Evolutionary conservation across 257 asterid species (phyloP).

Genomic region (Primulina huaijiensis): DNA sequence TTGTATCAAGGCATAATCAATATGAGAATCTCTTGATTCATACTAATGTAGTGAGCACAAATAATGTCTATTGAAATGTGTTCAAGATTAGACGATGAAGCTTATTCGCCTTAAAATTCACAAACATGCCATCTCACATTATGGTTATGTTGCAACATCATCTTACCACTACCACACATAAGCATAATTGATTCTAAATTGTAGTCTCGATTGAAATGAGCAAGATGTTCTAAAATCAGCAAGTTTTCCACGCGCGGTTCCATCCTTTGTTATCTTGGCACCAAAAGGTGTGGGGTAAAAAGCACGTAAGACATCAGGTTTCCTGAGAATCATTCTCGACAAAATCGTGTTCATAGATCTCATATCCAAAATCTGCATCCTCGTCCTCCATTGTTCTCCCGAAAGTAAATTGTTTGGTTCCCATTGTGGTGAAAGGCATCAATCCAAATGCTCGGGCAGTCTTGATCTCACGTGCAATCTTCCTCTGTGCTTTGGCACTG

Average conservation of each 20-base stretch:
- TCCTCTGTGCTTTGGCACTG: slow-evolving; percentile 59
- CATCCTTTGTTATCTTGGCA: not conserved
- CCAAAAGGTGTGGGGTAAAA: not conserved
- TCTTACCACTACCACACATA: not conserved
- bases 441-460: slow-evolving; percentile 95
- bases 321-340: slow-evolving; percentile 35
- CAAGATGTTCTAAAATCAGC: not conserved
- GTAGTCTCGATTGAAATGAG: not conserved
- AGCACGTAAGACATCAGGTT: not conserved
- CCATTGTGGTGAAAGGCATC: slow-evolving; percentile 97
- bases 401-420: slow-evolving; percentile 60
- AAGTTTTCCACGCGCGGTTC: no score
- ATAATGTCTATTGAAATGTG: no score
- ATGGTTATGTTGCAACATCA: not conserved
- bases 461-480: slow-evolving; percentile 78
- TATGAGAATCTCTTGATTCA: no score
- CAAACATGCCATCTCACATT: no score
- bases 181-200: not conserved
- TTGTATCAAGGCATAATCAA: no score
- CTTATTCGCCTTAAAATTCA: no score
- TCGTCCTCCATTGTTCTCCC: slow-evolving; percentile 69
- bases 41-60: no score
- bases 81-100: no score
- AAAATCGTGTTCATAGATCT: slow-evolving; percentile 38
- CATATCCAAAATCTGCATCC: slow-evolving; percentile 38